These are phyloP conservation scores for Diplodia intermedia DNA, from an alignment of 2,329 filamentous ascomycete genomes.

Conservation along the genomic window DNA sequence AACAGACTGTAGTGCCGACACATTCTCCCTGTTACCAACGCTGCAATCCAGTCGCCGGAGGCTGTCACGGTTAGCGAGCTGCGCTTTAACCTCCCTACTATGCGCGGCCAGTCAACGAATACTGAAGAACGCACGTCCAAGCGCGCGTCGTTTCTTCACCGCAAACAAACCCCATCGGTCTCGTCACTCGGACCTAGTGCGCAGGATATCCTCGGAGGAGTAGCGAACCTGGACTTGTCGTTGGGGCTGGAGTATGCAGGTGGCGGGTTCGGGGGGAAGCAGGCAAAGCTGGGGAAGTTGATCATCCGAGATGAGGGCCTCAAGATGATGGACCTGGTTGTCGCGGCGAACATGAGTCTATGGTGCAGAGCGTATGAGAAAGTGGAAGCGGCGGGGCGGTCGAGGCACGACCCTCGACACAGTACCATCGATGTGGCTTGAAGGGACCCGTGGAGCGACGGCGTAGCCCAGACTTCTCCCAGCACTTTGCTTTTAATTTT, in stretches of 20 bases:
- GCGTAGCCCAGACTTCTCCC: neutral
- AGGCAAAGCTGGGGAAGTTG: constrained; percentile 91
- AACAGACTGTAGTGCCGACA: constrained; percentile 66
- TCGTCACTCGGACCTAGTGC: constrained; percentile 30
- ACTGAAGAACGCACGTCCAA: constrained; percentile 42
- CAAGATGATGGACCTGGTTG: constrained; percentile 93
- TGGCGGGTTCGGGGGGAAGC: constrained; percentile 82
- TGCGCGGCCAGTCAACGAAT: constrained; percentile 41
- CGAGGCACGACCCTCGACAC: constrained; percentile 18
- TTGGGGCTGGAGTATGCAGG: constrained; percentile 84
- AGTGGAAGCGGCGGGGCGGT: constrained; percentile 34
- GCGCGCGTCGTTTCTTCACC: constrained; percentile 46
- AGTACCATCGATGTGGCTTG: constrained; percentile 2
- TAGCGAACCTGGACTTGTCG: constrained; percentile 68
- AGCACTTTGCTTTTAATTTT: constrained; percentile 14
- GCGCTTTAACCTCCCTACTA: constrained; percentile 77
- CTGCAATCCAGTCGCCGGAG: constrained; percentile 39
- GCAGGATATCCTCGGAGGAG: constrained; percentile 32
- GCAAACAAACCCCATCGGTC: constrained; percentile 42
- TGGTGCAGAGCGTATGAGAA: constrained; percentile 91
- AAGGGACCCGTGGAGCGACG: neutral
- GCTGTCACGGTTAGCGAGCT: constrained; percentile 75
- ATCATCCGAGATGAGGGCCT: constrained; percentile 88
- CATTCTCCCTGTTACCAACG: constrained; percentile 60
- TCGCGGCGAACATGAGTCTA: constrained; percentile 88